Evolutionary conservation across 805 yeast genomes (phyloP).

Genomic region (Wickerhamiella sergipiensis): DNA sequence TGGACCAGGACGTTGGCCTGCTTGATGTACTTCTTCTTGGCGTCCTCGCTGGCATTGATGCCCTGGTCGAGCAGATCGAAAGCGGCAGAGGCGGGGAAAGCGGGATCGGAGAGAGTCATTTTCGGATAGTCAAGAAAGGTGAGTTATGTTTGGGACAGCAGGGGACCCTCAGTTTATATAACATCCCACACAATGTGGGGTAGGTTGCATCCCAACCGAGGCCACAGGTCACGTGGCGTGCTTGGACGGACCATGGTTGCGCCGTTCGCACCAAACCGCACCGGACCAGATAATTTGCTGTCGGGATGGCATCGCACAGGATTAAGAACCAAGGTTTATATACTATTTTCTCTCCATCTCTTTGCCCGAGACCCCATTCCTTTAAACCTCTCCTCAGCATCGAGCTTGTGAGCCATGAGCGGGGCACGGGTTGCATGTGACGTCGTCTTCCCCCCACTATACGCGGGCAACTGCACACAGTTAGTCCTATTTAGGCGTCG

Average conservation of each 20-base stretch:
- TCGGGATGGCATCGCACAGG: neutral
- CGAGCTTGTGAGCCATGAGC: neutral
- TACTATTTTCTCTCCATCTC: neutral
- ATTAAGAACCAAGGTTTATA: too few relatives aligned
- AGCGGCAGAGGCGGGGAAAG: slow-evolving; percentile 27
- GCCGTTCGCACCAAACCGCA: neutral
- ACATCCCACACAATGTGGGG: slow-evolving; percentile 1
- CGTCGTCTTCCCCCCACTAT: neutral
- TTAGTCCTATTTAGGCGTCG: neutral
- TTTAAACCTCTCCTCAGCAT: neutral
- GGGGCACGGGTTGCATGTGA: neutral
- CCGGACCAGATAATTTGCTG: neutral
- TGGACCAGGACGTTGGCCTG: slow-evolving; percentile 48
- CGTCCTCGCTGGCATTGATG: slow-evolving; percentile 20
- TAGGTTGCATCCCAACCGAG: neutral
- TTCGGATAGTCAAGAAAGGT: neutral
- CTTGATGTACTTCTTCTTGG: slow-evolving; percentile 25
- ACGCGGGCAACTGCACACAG: neutral
- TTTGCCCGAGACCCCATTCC: neutral
- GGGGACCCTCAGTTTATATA: slow-evolving; percentile 1
- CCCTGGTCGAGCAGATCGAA: slow-evolving; percentile 26
- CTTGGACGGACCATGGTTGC: neutral
- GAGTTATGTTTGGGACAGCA: neutral
- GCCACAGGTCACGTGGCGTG: neutral
- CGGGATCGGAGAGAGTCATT: slow-evolving; percentile 20